A percentile compares a stretch with the other conserved stretches of the same genome.
Conservation (phyloP, 108 stramenopile species). For the Cyclostephanos invisitatus region DNA sequence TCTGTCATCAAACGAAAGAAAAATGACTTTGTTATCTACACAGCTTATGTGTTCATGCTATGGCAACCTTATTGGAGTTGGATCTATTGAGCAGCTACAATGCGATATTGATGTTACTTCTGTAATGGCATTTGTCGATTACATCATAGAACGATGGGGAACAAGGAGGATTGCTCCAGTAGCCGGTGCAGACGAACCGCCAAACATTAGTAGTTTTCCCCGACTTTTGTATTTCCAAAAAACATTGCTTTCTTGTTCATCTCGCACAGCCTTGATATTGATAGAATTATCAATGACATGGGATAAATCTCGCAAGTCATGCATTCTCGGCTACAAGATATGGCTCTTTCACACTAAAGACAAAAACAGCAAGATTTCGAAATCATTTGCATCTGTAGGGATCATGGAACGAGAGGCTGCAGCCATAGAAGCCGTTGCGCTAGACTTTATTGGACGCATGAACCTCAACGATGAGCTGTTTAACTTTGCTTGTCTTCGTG, state of each 20-base stretch:
- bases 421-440: conserved; percentile 27
- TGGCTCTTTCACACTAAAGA: conserved; percentile 35
- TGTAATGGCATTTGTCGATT: conserved; percentile 18
- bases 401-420: conserved; percentile 34
- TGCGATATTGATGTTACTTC: conserved; percentile 22
- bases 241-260: conserved; percentile 18
- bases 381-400: conserved; percentile 1
- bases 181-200: neutral
- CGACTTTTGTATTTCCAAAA: conserved; percentile 18
- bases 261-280: conserved; percentile 20
- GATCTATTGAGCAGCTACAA: conserved; percentile 15
- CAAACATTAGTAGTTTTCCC: neutral
- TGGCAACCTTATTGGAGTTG: conserved; percentile 16
- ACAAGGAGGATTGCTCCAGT: conserved; percentile 4
- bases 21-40: neutral
- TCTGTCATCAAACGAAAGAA: conserved; percentile 9
- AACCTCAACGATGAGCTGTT: conserved; percentile 29
- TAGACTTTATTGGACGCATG: conserved; percentile 26
- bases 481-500: conserved; percentile 32
- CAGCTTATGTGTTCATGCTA: conserved; percentile 25
- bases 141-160: conserved; percentile 11
- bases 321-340: conserved; percentile 30
- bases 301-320: conserved; percentile 14
- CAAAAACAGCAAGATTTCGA: conserved; percentile 9
- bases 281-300: conserved; percentile 28